A percentile compares a stretch with the other conserved stretches of the same genome.
Evolutionary conservation across 805 yeast species (phyloP).

Genomic region (Pichia insulana): DNA sequence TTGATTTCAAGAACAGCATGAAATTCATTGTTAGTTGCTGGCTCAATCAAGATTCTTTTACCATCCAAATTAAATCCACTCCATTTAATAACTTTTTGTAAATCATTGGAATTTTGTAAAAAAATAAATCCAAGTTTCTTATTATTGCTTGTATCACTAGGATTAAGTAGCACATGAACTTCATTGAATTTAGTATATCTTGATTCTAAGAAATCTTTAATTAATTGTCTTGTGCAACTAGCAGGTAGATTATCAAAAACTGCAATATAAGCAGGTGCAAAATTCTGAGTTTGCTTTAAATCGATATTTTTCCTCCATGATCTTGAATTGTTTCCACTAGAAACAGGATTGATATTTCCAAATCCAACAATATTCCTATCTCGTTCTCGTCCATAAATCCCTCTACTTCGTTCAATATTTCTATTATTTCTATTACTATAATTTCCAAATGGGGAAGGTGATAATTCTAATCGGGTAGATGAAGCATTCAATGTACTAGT

Average conservation of each 20-base stretch:
- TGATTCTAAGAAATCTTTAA: slow-evolving; percentile 54
- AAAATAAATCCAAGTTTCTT: slow-evolving; percentile 61
- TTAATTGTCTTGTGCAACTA: slow-evolving; percentile 39
- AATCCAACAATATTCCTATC: background rate
- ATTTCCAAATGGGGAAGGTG: slow-evolving; percentile 8
- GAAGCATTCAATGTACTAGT: slow-evolving; percentile 38
- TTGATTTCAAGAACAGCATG: slow-evolving; percentile 26
- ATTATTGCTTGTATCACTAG: slow-evolving; percentile 22
- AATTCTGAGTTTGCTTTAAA: background rate
- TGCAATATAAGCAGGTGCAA: slow-evolving; percentile 10
- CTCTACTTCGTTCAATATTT: background rate
- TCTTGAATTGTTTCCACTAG: too few species aligned
- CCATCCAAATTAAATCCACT: slow-evolving; percentile 40
- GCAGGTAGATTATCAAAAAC: slow-evolving; percentile 47
- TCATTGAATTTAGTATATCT: slow-evolving; percentile 51
- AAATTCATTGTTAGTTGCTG: slow-evolving; percentile 33
- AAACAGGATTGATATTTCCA: too few species aligned
- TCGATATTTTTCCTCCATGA: too few species aligned
- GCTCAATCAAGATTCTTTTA: slow-evolving; percentile 26
- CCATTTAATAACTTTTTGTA: slow-evolving; percentile 55
- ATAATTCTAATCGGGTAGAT: slow-evolving; percentile 1
- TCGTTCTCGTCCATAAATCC: background rate
- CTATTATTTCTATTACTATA: background rate
- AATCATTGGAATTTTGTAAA: slow-evolving; percentile 39
- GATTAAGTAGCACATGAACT: slow-evolving; percentile 44